Base-by-base conservation (phyloP, 2,329 filamentous ascomycete species). In the Penicillium fuscoglaucum region DNA sequence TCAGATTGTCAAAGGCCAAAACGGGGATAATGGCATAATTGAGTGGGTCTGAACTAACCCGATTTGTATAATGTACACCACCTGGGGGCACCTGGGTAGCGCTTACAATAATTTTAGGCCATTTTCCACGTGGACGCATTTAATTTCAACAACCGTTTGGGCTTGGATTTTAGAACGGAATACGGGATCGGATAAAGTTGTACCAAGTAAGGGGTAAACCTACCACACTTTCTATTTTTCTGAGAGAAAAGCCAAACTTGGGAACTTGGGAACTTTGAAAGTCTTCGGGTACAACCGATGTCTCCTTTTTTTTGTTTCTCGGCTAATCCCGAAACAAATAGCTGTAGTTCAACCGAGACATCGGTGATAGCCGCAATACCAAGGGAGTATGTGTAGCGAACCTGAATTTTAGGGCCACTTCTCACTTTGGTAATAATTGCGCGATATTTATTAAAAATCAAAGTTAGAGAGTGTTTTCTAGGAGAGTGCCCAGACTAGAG, bases 21-120 rank as follows among this genome's bases (percentile, higher is more conserved):
- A 28, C 17, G 43, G 26, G 15, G 28, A 31, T 46, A 47, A 33
- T 15, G 6, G 10, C 5, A 33, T 15, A 31, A 2, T 26, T 6
- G 33, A 26, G 43, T 46, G 43, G 51, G 1, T 8, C 19, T 31
- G 15, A n/a, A 24, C 39, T 52, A 60, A 41, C 60, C 41, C 2
- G 9, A 26, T 56, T 56, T 13, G 60, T 56, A 58, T 57, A 58
- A 61, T 63, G 61, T 49, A 60, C 48, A 33, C 4, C 41, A 28
- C n/a, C 17, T n/a, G 24, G 31, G 31, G 24, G 2, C 41, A 28
- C n/a, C 17, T n/a, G 24, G 31, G 31, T 13, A 33, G 31, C 24
- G 41, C 41, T 44, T 44, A 10, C 41, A n/a, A 12, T 26, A 7
- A 17, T 37, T 39, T 39, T 6, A 28, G 10, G 12, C 9, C 19